Evolutionary conservation across 352 stramenopile species (phyloP).

Genomic region (Phytophthora vignae): DNA sequence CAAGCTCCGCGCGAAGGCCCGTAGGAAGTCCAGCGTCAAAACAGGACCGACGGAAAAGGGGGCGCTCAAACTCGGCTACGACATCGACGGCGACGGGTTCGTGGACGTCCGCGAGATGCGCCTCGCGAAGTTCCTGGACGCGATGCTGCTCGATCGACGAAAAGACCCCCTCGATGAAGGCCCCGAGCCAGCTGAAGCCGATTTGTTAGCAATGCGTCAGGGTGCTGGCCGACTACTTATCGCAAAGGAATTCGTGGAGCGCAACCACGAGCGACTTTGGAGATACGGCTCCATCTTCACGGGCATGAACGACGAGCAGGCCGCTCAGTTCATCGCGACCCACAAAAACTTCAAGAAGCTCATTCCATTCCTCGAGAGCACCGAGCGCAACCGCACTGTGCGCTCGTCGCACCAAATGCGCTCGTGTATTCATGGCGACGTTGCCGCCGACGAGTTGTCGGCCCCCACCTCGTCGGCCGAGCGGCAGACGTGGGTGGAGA

Average conservation of each 20-base stretch:
- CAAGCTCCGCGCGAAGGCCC: constrained; percentile 23
- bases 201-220: constrained; percentile 59
- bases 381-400: constrained; percentile 66
- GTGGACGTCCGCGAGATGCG: constrained; percentile 77
- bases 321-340: constrained; percentile 65
- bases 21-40: constrained; percentile 14
- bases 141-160: constrained; percentile 52
- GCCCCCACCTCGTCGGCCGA: background rate
- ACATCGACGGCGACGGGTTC: constrained; percentile 73
- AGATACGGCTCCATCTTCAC: constrained; percentile 74
- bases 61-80: constrained; percentile 43
- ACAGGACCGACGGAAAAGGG: background rate
- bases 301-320: constrained; percentile 63
- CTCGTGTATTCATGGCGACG: constrained; percentile 34
- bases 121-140: constrained; percentile 68
- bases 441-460: background rate
- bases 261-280: constrained; percentile 72
- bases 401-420: constrained; percentile 65
- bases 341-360: constrained; percentile 79
- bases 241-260: constrained; percentile 75
- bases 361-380: constrained; percentile 65
- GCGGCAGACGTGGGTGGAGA: constrained; percentile 67
- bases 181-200: constrained; percentile 32
- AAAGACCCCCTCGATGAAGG: constrained; percentile 20
- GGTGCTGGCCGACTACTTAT: constrained; percentile 63